Conservation (phyloP, 352 stramenopile species). For the Phytopythium litorale region DNA sequence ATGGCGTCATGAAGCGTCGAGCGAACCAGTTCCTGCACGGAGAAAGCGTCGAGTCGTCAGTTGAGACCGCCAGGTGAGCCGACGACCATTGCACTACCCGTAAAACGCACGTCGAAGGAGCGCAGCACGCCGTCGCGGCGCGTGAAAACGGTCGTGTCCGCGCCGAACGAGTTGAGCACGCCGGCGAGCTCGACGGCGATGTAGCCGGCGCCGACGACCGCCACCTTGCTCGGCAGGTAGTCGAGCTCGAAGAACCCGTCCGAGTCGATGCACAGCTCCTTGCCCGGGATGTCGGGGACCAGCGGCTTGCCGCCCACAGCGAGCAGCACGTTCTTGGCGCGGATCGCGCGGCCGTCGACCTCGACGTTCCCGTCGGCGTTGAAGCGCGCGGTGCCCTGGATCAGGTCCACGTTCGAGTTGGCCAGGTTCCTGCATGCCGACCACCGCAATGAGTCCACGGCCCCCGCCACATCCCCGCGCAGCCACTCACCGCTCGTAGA, state of each 20-base stretch:
- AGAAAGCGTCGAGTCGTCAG: background rate
- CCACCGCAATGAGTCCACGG: background rate
- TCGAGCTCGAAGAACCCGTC: constrained; percentile 98
- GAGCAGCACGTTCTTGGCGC: constrained; percentile 61
- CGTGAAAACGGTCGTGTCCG: constrained; percentile 89
- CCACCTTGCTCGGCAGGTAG: constrained; percentile 88
- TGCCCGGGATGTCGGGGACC: constrained; percentile 66
- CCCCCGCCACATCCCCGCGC: background rate
- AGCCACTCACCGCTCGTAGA: constrained; percentile 88
- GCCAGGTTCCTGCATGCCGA: constrained; percentile 68
- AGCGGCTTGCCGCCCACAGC: constrained; percentile 55
- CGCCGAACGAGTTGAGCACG: constrained; percentile 92
- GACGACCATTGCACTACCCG: too few relatives aligned
- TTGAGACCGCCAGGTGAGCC: background rate
- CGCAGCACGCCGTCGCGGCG: constrained; percentile 83
- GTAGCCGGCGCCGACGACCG: constrained; percentile 97
- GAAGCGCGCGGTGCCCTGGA: constrained; percentile 90
- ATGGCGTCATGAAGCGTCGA: constrained; percentile 58
- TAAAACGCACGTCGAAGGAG: constrained; percentile 75
- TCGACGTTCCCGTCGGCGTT: constrained; percentile 70
- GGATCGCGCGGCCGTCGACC: constrained; percentile 60
- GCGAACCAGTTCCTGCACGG: constrained; percentile 33
- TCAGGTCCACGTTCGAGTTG: constrained; percentile 87
- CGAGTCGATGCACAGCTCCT: constrained; percentile 92
- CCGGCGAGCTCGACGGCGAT: constrained; percentile 97